Percentiles rank a stretch among this genome's conserved stretches.
phyloP scores from a whole-genome alignment of 148 eudicot species.

The Rhododendron griersonianum region DNA sequence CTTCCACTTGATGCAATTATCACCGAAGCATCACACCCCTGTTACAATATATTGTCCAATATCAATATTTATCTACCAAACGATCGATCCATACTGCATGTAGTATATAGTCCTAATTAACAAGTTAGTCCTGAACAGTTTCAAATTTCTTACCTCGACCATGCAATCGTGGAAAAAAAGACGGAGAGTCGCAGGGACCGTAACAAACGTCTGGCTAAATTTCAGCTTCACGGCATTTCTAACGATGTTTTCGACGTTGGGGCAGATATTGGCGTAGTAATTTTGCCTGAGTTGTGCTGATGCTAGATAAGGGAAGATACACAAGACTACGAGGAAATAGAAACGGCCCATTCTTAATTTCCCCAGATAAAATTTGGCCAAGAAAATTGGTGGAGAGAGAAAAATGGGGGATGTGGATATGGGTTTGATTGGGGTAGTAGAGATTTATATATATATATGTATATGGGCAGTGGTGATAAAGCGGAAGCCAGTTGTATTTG shows the following conservation, averaged over 20 bases:
- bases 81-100: neutral
- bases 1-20: conserved; percentile 43
- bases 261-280: conserved; percentile 61
- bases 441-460: neutral
- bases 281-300: conserved; percentile 45
- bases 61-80: neutral
- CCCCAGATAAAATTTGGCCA: neutral
- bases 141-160: conserved; percentile 37
- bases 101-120: neutral
- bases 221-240: conserved; percentile 45
- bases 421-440: neutral
- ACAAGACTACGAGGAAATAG: conserved; percentile 24
- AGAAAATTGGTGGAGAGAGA: neutral
- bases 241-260: conserved; percentile 65
- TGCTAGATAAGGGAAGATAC: conserved; percentile 20
- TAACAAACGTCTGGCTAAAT: conserved; percentile 61
- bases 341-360: conserved; percentile 18
- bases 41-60: neutral
- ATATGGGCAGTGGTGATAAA: neutral
- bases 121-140: neutral
- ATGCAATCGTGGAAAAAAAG: conserved; percentile 88
- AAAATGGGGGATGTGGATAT: neutral
- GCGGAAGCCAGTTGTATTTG: conserved; percentile 10
- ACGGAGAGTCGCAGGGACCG: conserved; percentile 72
- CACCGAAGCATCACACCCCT: conserved; percentile 89